These are phyloP conservation scores for Torulaspora franciscae DNA, from an alignment of 805 yeast species.

Conservation along the genomic window DNA sequence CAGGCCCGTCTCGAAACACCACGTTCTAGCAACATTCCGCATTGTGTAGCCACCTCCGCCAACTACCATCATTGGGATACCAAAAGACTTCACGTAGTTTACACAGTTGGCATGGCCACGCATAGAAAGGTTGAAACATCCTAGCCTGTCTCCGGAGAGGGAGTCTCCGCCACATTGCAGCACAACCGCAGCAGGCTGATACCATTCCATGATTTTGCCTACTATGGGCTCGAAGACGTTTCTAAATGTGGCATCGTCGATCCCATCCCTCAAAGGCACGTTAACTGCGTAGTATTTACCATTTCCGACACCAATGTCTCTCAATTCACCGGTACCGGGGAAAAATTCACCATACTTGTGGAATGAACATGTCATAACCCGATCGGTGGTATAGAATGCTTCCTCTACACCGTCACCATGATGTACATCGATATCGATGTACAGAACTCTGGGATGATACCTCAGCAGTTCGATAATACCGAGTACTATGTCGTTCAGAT, in stretches of 20 bases:
- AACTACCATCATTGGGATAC: constrained; percentile 80
- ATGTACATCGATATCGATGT: constrained; percentile 91
- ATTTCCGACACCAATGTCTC: constrained; percentile 82
- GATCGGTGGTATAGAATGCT: constrained; percentile 88
- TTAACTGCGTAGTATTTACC: constrained; percentile 87
- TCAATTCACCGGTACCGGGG: constrained; percentile 94
- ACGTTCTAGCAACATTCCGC: constrained; percentile 85
- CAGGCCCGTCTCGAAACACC: constrained; percentile 92
- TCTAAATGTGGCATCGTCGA: constrained; percentile 83
- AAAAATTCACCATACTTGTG: constrained; percentile 95
- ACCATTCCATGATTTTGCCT: constrained; percentile 85
- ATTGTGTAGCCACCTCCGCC: constrained; percentile 99
- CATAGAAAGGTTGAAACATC: constrained; percentile 89
- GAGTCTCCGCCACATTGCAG: constrained; percentile 98
- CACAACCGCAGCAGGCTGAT: constrained; percentile 89
- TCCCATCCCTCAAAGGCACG: constrained; percentile 92
- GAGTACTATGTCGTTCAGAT: constrained; percentile 87
- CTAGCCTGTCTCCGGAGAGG: constrained; percentile 85
- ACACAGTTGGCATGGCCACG: constrained; percentile 96
- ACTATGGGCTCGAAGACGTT: constrained; percentile 75
- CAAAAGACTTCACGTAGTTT: constrained; percentile 79
- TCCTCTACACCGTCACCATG: constrained; percentile 99
- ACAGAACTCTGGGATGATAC: constrained; percentile 87
- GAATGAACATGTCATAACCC: constrained; percentile 95
- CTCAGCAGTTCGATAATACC: constrained; percentile 80